Evolutionary conservation across 139 green algal species (phyloP), one percentile per base, ranked within the genome.

Genomic region (Deuterostichococcus epilithicus): DNA sequence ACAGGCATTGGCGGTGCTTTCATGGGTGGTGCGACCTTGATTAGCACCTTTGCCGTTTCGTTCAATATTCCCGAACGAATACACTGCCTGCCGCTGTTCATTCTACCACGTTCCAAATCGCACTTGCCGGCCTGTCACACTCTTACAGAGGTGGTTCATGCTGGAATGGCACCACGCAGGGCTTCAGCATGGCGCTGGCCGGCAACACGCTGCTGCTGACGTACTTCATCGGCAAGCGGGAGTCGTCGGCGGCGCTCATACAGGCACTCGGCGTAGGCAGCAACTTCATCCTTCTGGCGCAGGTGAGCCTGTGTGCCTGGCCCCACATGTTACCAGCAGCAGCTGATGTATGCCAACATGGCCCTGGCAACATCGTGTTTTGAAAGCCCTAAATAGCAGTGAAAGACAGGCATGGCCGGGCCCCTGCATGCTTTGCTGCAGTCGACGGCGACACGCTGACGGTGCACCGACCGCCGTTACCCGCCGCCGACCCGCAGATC

Each of bases 191-290:
- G 28, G 86, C 80, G 3, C 79, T 93, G 36, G 74, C 89, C 38
- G 91, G 89, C 60, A 95, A 95, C 80, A 85, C 87, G 10, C 81
- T 94, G 36, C 91, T 95, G 84, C 86, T 90, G 73, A 90, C 78
- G 38, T 90, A 94, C 76, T 95, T 97, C 71, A 84, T 86, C 1
- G 74, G 76, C 35, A 86, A 86, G 70, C 65, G 72, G 0, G 93
- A 97, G 83, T 59, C 52, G 33, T 88, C 81, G 23, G 92, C 90
- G 0, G 87, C 89, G 2, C 78, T 87, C 65, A 82, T 96, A 36
- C 90, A 94, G 77, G 83, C 89, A 18, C 82, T 94, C 1, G 91
- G 92, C 37, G 88, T 93, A 1, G 32, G 80, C 0, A 92, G 86
- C 72, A 95, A 94, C 65, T 81, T 92, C 39, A 73, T 89, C 0